A percentile compares a stretch with the other conserved stretches of the same genome.
phyloP scores from a whole-genome alignment of 352 stramenopile species.

The Phytophthora citrophthora region DNA sequence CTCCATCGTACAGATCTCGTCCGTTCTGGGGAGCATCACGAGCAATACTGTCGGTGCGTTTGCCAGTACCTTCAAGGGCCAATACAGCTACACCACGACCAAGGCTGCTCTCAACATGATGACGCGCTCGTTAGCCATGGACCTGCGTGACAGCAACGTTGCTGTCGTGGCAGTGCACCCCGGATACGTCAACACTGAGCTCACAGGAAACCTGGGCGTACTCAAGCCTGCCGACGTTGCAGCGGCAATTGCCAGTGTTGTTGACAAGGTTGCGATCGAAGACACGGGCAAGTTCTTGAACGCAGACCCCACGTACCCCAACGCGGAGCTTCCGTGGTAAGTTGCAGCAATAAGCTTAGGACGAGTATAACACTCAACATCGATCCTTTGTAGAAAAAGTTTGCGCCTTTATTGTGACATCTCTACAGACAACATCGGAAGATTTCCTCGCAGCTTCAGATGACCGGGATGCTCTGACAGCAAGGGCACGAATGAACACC shows the following conservation, averaged over 20 bases:
- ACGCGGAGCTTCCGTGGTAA: slow-evolving; percentile 37
- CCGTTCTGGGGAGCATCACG: slow-evolving; percentile 49
- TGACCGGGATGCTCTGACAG: background rate
- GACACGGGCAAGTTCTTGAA: slow-evolving; percentile 43
- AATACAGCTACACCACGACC: slow-evolving; percentile 66
- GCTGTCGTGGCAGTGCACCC: slow-evolving; percentile 32
- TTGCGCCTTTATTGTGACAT: slow-evolving; percentile 1
- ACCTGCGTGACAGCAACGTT: slow-evolving; percentile 46
- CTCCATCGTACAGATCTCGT: slow-evolving; percentile 52
- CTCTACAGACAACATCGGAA: background rate
- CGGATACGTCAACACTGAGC: slow-evolving; percentile 46
- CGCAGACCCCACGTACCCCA: slow-evolving; percentile 15
- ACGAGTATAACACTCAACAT: background rate
- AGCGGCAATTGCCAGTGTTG: slow-evolving; percentile 22
- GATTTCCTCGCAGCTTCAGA: background rate
- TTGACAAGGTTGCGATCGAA: slow-evolving; percentile 17
- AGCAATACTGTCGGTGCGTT: slow-evolving; percentile 29
- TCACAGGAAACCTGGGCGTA: slow-evolving; percentile 28
- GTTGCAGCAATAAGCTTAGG: background rate
- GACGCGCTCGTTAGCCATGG: slow-evolving; percentile 40
- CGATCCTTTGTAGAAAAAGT: background rate
- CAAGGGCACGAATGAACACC: slow-evolving; percentile 9
- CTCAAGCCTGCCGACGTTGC: slow-evolving; percentile 32
- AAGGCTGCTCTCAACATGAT: slow-evolving; percentile 75
- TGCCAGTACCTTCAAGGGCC: slow-evolving; percentile 20